Conservation (phyloP, 176 grass and related monocot species). For the Rhynchospora pubera region DNA sequence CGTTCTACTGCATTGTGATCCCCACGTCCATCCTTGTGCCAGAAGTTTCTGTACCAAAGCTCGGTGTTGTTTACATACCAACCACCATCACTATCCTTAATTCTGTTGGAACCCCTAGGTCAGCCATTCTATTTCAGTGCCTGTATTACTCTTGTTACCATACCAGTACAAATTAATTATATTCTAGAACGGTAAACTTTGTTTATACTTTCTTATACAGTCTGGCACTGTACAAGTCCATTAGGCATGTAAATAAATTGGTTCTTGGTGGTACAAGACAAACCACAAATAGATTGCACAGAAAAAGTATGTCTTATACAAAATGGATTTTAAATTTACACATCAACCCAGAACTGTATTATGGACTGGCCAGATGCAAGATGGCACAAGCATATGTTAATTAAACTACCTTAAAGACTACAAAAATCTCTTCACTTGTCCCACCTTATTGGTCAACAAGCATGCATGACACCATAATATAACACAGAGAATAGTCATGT, state of each 20-base stretch:
- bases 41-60: slow-evolving; percentile 69
- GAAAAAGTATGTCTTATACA: not conserved
- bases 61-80: slow-evolving; percentile 70
- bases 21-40: slow-evolving; percentile 63
- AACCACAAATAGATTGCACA: not conserved
- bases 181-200: not conserved
- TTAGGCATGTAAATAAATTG: not conserved
- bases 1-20: slow-evolving; percentile 75
- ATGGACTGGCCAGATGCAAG: not conserved
- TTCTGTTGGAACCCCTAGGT: slow-evolving; percentile 80
- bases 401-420: not conserved
- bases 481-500: not conserved
- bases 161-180: not conserved
- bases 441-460: not conserved
- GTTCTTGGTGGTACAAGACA: not conserved
- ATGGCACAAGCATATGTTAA: not conserved
- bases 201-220: not conserved
- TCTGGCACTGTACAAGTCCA: not conserved
- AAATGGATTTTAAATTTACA: not conserved
- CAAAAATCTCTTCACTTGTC: not conserved
- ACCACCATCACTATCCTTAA: slow-evolving; percentile 72
- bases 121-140: slow-evolving; percentile 1
- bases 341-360: not conserved
- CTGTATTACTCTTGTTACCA: not conserved
- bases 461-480: not conserved